Conservation (phyloP, 2,329 filamentous ascomycete species). For the Sclerotinia sclerotiorum region DNA sequence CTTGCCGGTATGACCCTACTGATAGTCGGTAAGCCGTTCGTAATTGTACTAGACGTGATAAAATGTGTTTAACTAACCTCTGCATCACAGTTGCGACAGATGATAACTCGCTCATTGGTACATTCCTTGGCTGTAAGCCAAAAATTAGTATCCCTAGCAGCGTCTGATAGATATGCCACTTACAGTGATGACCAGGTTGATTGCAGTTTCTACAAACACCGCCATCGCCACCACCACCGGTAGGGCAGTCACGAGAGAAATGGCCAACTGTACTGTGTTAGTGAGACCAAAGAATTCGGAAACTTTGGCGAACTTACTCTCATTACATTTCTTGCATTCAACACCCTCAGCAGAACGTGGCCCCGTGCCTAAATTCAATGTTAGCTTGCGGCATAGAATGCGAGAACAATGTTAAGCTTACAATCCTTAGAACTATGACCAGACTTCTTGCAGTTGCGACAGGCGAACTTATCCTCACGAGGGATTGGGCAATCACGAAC, state of each 20-base stretch:
- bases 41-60: not conserved
- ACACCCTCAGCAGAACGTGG: constrained; percentile 56
- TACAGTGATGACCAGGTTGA: constrained; percentile 57
- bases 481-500: constrained; percentile 66
- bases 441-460: constrained; percentile 62
- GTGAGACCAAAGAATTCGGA: not conserved
- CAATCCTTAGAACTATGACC: constrained; percentile 41
- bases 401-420: constrained; percentile 23
- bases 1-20: constrained; percentile 54
- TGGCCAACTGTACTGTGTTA: constrained; percentile 53
- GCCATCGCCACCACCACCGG: constrained; percentile 54
- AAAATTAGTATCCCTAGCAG: not conserved
- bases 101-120: constrained; percentile 26
- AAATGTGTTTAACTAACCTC: constrained; percentile 39
- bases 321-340: constrained; percentile 42
- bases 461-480: constrained; percentile 63
- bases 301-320: constrained; percentile 31
- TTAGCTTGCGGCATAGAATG: constrained; percentile 8
- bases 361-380: constrained; percentile 43
- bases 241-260: constrained; percentile 62
- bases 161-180: not conserved
- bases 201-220: constrained; percentile 63
- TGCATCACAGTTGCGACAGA: constrained; percentile 59
- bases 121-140: constrained; percentile 49
- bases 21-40: not conserved